Percentiles rank a stretch among this genome's conserved stretches.
Evolutionary conservation across 352 stramenopile genomes (phyloP).

Genomic region (Pythium insidiosum): DNA sequence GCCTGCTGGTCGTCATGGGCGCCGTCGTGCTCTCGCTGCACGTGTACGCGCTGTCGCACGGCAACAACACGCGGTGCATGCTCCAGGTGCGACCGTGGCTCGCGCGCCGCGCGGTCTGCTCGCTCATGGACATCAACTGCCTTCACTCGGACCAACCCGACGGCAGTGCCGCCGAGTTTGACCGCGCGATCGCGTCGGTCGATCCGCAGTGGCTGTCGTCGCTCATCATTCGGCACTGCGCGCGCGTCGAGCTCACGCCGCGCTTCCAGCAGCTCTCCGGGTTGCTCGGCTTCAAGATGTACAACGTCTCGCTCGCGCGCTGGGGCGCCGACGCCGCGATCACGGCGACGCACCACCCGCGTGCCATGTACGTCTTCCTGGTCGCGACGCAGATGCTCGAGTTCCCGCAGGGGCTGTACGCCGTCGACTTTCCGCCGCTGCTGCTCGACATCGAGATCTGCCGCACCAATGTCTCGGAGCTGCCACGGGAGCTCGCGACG

Average conservation of each 20-base stretch:
- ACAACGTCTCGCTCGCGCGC: slow-evolving; percentile 8
- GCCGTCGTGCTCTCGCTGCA: neutral
- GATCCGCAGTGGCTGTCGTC: neutral
- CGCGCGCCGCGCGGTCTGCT: neutral
- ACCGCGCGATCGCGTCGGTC: neutral
- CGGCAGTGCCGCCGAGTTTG: neutral
- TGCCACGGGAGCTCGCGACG: neutral
- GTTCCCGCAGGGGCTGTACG: neutral
- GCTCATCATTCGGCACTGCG: slow-evolving; percentile 7
- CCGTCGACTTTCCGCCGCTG: neutral
- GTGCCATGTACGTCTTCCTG: neutral
- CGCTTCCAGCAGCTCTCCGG: neutral
- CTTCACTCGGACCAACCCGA: neutral
- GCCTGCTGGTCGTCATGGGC: neutral
- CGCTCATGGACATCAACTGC: neutral
- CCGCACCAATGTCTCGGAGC: neutral
- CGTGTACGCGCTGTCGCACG: neutral
- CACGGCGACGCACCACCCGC: neutral
- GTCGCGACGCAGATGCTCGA: neutral
- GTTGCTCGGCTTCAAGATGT: slow-evolving; percentile 3
- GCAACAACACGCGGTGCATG: neutral
- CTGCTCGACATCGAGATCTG: neutral
- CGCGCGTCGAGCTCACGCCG: slow-evolving; percentile 1
- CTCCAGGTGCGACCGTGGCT: neutral
- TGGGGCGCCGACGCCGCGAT: slow-evolving; percentile 3